Conservation (phyloP, 2,329 filamentous ascomycete genomes). For the Blumeria graminis region DNA sequence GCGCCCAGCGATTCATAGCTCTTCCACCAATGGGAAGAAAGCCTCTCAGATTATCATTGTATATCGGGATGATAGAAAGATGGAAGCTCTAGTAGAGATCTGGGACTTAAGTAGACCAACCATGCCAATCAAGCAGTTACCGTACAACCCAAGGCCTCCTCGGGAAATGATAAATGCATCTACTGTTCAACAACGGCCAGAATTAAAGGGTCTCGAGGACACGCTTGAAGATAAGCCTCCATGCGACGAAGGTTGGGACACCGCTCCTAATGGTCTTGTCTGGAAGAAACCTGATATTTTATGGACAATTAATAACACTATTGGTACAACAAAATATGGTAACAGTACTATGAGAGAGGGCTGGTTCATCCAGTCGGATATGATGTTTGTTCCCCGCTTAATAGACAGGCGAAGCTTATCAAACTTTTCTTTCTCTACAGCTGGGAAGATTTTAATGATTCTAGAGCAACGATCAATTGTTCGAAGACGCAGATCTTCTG, state of each 20-base stretch:
- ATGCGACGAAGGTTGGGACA: slow-evolving; percentile 27
- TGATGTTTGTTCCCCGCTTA: slow-evolving; percentile 36
- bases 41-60: slow-evolving; percentile 37
- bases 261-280: slow-evolving; percentile 29
- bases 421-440: slow-evolving; percentile 32
- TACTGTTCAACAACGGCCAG: background rate
- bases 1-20: slow-evolving; percentile 42
- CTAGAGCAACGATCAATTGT: slow-evolving; percentile 30
- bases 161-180: background rate
- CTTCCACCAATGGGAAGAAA: slow-evolving; percentile 31
- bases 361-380: slow-evolving; percentile 37
- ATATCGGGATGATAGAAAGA: slow-evolving; percentile 32
- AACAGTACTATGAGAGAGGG: slow-evolving; percentile 34
- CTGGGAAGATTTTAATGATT: slow-evolving; percentile 34
- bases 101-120: slow-evolving; percentile 46
- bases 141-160: background rate
- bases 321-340: background rate
- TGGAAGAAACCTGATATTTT: slow-evolving; percentile 42
- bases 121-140: slow-evolving; percentile 40
- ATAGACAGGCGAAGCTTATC: slow-evolving; percentile 39
- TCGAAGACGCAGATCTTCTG: slow-evolving; percentile 19
- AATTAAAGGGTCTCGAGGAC: background rate
- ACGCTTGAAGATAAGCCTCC: background rate
- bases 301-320: slow-evolving; percentile 19
- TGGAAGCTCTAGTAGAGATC: slow-evolving; percentile 34